Evolutionary conservation across 2,329 filamentous ascomycete species (phyloP).

Genomic region (Cladosporium sp.): DNA sequence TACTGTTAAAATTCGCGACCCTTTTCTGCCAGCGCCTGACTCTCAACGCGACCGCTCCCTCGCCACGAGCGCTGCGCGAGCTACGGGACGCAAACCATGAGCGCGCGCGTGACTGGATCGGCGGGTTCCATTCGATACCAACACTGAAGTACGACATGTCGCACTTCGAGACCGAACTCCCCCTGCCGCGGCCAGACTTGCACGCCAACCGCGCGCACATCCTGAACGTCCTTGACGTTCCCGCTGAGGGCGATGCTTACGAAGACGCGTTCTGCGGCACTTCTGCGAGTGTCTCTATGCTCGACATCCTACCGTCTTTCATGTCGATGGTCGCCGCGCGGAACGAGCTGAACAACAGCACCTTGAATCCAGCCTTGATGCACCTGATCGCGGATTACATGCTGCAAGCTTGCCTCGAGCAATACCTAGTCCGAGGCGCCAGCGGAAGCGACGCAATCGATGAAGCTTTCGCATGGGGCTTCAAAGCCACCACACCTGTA

Average conservation of each 20-base stretch:
- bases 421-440: constrained; percentile 36
- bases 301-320: constrained; percentile 43
- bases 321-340: constrained; percentile 40
- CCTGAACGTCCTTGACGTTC: constrained; percentile 18
- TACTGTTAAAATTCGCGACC: constrained; percentile 42
- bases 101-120: constrained; percentile 28
- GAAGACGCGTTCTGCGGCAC: constrained; percentile 32
- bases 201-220: constrained; percentile 21
- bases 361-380: constrained; percentile 37
- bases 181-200: constrained; percentile 12
- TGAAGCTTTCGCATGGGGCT: constrained; percentile 43
- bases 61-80: constrained; percentile 28
- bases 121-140: constrained; percentile 16
- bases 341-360: constrained; percentile 26
- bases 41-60: constrained; percentile 34
- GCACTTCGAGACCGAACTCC: constrained; percentile 15
- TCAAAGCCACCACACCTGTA: constrained; percentile 16
- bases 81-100: constrained; percentile 33
- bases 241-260: constrained; percentile 20
- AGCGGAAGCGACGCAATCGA: constrained; percentile 33
- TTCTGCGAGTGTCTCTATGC: constrained; percentile 27
- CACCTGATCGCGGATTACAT: constrained; percentile 43
- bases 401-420: constrained; percentile 46
- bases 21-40: constrained; percentile 40
- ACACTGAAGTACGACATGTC: constrained; percentile 9